Percentiles rank a stretch among this genome's conserved stretches.
phyloP scores from a whole-genome alignment of 2,329 filamentous ascomycete species.

The Periconia digitata region DNA sequence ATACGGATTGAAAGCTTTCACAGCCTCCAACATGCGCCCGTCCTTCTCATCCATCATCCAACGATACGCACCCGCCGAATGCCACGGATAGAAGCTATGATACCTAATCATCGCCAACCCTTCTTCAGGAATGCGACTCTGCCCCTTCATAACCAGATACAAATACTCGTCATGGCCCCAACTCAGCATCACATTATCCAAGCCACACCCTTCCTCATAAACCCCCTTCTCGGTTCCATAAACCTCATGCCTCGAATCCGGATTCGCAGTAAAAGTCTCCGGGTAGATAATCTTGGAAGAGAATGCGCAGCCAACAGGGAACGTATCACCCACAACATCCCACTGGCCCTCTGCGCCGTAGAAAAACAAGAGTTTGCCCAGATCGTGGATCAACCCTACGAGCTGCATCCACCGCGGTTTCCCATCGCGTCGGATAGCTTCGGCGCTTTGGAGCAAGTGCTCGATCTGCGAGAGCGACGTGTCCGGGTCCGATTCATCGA shows the following conservation, averaged over 20 bases:
- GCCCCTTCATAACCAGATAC: constrained; percentile 83
- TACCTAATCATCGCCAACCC: constrained; percentile 91
- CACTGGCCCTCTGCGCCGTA: constrained; percentile 85
- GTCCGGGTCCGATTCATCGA: constrained; percentile 90
- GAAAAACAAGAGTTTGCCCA: constrained; percentile 79
- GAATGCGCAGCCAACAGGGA: constrained; percentile 76
- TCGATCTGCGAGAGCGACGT: constrained; percentile 86
- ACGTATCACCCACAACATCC: constrained; percentile 89
- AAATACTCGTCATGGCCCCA: constrained; percentile 91
- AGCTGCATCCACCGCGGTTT: constrained; percentile 83
- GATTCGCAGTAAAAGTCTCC: constrained; percentile 74
- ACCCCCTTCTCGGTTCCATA: constrained; percentile 79
- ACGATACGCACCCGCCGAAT: constrained; percentile 75
- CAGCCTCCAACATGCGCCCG: constrained; percentile 74
- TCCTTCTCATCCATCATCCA: constrained; percentile 86
- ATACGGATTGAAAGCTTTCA: constrained; percentile 87
- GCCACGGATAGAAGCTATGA: constrained; percentile 93
- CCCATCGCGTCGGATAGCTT: constrained; percentile 83
- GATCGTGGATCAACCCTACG: constrained; percentile 75
- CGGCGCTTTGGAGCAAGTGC: constrained; percentile 83
- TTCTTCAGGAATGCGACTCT: constrained; percentile 76
- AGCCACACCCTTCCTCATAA: constrained; percentile 75
- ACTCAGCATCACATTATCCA: constrained; percentile 85
- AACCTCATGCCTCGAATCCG: constrained; percentile 69
- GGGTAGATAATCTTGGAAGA: constrained; percentile 79